phyloP scores from a whole-genome alignment of 2,329 filamentous ascomycete species.

The Beauveria caledonica region DNA sequence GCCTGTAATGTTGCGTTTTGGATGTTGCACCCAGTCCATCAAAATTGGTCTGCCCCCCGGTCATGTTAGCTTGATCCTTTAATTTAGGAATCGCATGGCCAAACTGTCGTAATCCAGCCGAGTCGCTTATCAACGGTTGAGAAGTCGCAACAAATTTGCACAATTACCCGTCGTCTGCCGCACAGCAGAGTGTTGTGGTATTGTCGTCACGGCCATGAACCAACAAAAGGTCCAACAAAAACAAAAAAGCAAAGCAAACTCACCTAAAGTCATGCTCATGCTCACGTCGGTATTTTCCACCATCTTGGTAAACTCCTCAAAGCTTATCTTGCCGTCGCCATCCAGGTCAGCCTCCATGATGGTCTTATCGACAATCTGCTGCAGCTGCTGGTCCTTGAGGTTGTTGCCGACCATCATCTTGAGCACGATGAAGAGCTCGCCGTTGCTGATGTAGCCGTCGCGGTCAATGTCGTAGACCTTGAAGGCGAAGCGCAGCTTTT shows the following conservation, averaged over 20 bases:
- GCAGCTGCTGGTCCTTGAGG: slow-evolving; percentile 95
- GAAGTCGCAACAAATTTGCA: too few relatives aligned
- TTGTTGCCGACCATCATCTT: slow-evolving; percentile 99
- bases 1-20: background rate
- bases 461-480: slow-evolving; percentile 99
- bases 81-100: background rate
- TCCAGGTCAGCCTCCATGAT: slow-evolving; percentile 99
- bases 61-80: slow-evolving; percentile 1
- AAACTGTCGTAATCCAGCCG: too few relatives aligned
- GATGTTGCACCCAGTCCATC: slow-evolving; percentile 5
- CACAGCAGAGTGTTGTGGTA: too few relatives aligned
- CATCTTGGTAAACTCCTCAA: slow-evolving; percentile 98
- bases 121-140: too few relatives aligned
- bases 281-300: slow-evolving; percentile 85
- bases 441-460: slow-evolving; percentile 97
- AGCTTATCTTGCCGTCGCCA: slow-evolving; percentile 95
- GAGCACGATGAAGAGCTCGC: slow-evolving; percentile 96
- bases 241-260: slow-evolving; percentile 22
- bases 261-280: slow-evolving; percentile 67
- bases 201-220: background rate
- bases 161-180: too few relatives aligned
- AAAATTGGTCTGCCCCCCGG: slow-evolving; percentile 18
- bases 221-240: background rate
- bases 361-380: slow-evolving; percentile 99
- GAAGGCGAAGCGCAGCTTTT: slow-evolving; percentile 96